These are phyloP conservation scores for Blastosporella zonata DNA, from an alignment of 1,284 basidiomycete genomes.

Conservation along the genomic window DNA sequence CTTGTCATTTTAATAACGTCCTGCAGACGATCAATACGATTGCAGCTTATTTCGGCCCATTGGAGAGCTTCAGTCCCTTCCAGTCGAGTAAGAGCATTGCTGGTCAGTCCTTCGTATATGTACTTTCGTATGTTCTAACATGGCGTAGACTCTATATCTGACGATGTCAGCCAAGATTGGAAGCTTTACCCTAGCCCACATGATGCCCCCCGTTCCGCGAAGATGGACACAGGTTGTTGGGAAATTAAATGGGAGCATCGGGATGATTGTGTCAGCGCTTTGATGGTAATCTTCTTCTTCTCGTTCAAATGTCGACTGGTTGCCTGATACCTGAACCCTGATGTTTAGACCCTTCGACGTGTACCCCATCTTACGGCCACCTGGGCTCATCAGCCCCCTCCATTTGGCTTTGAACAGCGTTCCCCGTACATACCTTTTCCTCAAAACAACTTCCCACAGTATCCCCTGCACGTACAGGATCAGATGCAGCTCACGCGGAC, in stretches of 20 bases:
- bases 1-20: not conserved
- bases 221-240: constrained; percentile 63
- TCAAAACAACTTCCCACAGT: constrained; percentile 20
- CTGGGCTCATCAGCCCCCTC: constrained; percentile 64
- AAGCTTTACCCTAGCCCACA: constrained; percentile 48
- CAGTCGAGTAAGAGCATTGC: constrained; percentile 10
- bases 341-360: constrained; percentile 56
- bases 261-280: constrained; percentile 67
- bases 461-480: constrained; percentile 25
- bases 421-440: constrained; percentile 18
- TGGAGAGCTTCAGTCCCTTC: constrained; percentile 45
- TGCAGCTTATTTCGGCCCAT: constrained; percentile 49
- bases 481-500: constrained; percentile 4
- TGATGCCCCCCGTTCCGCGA: constrained; percentile 45
- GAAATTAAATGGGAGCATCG: constrained; percentile 75
- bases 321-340: constrained; percentile 1
- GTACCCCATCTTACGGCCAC: constrained; percentile 71
- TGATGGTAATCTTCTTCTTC: constrained; percentile 45
- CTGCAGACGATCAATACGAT: constrained; percentile 46
- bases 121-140: constrained; percentile 2
- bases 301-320: constrained; percentile 12
- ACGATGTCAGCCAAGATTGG: constrained; percentile 10
- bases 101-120: constrained; percentile 6
- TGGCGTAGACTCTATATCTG: constrained; percentile 5
- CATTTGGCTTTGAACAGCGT: constrained; percentile 23